Evolutionary conservation across 306 rosid species (phyloP).

Genomic region (Pyrus bretschneideri): DNA sequence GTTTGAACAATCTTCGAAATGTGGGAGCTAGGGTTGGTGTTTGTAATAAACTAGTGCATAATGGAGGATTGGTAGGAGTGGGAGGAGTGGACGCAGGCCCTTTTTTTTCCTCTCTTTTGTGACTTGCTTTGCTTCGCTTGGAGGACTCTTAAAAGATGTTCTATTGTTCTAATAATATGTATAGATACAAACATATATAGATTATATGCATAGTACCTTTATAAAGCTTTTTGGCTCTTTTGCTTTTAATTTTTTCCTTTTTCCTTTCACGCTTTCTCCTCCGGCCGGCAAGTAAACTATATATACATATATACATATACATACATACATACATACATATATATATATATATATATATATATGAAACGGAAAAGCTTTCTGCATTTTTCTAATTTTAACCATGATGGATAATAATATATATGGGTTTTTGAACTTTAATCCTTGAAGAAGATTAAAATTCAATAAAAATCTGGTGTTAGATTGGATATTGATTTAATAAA

Average conservation of each 20-base stretch:
- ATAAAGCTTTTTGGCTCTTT: not conserved
- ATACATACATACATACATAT: no score
- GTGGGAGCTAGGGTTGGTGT: not conserved
- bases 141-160: slow-evolving; percentile 9
- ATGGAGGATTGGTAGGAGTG: slow-evolving; percentile 16
- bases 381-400: no score
- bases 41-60: slow-evolving; percentile 13
- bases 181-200: not conserved
- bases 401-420: no score
- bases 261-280: slow-evolving; percentile 27
- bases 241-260: not conserved
- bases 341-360: no score
- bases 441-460: no score
- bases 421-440: no score
- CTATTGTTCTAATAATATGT: not conserved
- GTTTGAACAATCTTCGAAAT: no score
- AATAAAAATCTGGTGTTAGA: no score
- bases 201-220: not conserved
- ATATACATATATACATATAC: not conserved
- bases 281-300: slow-evolving; percentile 35
- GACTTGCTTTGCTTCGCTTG: slow-evolving; percentile 14
- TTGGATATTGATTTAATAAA: no score
- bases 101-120: not conserved
- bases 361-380: no score
- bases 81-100: slow-evolving; percentile 13